Conservation (phyloP, 768 basidiomycete genomes). For the Agrocybe pediades region DNA sequence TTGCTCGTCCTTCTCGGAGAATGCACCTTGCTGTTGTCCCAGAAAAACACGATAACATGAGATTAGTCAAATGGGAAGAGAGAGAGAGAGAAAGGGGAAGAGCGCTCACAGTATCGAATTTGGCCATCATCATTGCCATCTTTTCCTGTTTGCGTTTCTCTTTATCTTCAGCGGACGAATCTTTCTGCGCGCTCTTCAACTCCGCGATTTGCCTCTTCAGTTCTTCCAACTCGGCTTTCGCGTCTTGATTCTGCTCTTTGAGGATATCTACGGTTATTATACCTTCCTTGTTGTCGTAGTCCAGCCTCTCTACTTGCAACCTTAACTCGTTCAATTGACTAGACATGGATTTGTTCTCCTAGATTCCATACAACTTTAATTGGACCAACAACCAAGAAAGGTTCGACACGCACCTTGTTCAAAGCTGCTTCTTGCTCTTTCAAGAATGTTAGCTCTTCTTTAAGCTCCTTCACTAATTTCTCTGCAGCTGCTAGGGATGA, state of each 20-base stretch:
- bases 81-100: constrained; percentile 3
- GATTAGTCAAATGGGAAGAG: not conserved
- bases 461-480: constrained; percentile 85
- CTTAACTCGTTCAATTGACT: constrained; percentile 91
- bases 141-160: constrained; percentile 99
- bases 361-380: constrained; percentile 6
- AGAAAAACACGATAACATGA: constrained; percentile 10
- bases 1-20: constrained; percentile 95
- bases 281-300: constrained; percentile 96
- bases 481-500: constrained; percentile 76
- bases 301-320: constrained; percentile 86
- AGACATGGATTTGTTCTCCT: constrained; percentile 96
- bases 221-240: constrained; percentile 87
- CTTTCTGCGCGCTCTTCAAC: constrained; percentile 79
- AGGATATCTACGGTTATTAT: constrained; percentile 91
- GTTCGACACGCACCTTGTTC: constrained; percentile 56
- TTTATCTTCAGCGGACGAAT: constrained; percentile 90
- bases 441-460: constrained; percentile 86
- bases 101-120: constrained; percentile 85
- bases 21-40: constrained; percentile 74
- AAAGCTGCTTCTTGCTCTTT: constrained; percentile 86
- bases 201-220: constrained; percentile 79
- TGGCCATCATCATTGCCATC: constrained; percentile 99
- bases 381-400: not conserved
- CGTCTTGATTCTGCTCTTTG: constrained; percentile 91